Percentiles rank a stretch among this genome's conserved stretches.
phyloP scores from a whole-genome alignment of 192 early-diverging fungal genomes.

The Backusella sp. region DNA sequence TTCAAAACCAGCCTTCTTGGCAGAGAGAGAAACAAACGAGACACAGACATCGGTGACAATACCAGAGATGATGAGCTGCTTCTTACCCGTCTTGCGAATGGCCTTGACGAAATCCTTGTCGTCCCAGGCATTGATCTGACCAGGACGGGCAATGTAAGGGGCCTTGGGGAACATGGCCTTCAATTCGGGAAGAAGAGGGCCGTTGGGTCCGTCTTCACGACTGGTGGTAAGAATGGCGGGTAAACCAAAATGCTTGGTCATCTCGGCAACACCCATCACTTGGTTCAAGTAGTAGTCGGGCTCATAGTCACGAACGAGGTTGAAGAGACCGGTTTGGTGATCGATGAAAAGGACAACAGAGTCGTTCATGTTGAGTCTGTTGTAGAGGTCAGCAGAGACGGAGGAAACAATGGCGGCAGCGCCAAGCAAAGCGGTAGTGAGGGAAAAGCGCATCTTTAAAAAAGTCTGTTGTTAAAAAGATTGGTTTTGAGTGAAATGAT shows the following conservation, averaged over 20 bases:
- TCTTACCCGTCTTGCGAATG: conserved; percentile 29
- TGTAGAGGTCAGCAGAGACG: conserved; percentile 10
- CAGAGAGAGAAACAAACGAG: conserved; percentile 31
- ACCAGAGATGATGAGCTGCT: conserved; percentile 31
- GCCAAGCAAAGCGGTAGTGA: conserved; percentile 8
- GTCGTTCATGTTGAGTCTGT: conserved; percentile 24
- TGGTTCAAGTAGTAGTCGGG: conserved; percentile 22
- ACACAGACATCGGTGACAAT: conserved; percentile 38
- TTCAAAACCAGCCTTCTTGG: conserved; percentile 31
- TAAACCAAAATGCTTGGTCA: conserved; percentile 23
- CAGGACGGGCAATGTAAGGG: conserved; percentile 26
- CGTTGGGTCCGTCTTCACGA: conserved; percentile 32
- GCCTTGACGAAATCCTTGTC: conserved; percentile 22
- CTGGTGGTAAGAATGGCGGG: conserved; percentile 31
- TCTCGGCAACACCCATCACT: conserved; percentile 25
- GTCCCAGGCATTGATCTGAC: conserved; percentile 36
- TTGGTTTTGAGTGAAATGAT: neutral
- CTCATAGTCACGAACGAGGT: conserved; percentile 28
- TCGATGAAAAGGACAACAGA: conserved; percentile 29
- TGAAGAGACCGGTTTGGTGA: conserved; percentile 32
- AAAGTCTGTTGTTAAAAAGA: neutral
- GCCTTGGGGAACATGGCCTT: conserved; percentile 29
- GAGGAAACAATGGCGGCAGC: neutral
- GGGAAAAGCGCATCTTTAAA: neutral
- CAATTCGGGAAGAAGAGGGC: conserved; percentile 20